A percentile compares a stretch with the other conserved stretches of the same genome.
These are phyloP conservation scores for Heracleum sosnowskyi DNA, from an alignment of 129 eudicot species.

Conservation along the genomic window DNA sequence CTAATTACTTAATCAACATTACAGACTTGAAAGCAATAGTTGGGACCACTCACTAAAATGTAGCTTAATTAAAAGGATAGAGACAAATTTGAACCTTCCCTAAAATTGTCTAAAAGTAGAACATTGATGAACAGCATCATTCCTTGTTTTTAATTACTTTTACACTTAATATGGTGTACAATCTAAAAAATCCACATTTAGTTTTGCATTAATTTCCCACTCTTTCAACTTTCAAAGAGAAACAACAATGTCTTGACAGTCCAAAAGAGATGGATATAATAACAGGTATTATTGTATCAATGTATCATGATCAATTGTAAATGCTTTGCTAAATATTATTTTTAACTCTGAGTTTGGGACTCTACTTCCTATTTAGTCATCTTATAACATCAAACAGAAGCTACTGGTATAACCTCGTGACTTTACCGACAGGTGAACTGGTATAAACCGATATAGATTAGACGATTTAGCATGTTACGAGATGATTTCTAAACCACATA, in stretches of 20 bases:
- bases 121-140: neutral
- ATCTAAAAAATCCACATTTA: neutral
- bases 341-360: neutral
- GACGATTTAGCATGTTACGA: neutral
- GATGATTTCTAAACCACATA: too few species aligned
- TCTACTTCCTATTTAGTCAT: neutral
- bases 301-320: neutral
- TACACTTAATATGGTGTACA: neutral
- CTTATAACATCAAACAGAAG: neutral
- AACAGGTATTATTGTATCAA: neutral
- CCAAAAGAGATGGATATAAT: neutral
- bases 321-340: neutral
- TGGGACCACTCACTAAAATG: neutral
- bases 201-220: neutral
- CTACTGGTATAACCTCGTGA: neutral
- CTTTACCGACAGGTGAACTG: neutral
- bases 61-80: neutral
- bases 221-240: neutral
- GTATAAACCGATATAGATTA: neutral
- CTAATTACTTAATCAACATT: neutral
- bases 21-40: neutral
- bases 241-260: neutral
- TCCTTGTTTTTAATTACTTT: slow-evolving; percentile 8
- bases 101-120: neutral
- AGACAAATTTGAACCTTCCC: neutral